A percentile compares a stretch with the other conserved stretches of the same genome.
These are phyloP conservation scores for Blastobotrys indianensis DNA, from an alignment of 1,139 yeast species.

Conservation along the genomic window DNA sequence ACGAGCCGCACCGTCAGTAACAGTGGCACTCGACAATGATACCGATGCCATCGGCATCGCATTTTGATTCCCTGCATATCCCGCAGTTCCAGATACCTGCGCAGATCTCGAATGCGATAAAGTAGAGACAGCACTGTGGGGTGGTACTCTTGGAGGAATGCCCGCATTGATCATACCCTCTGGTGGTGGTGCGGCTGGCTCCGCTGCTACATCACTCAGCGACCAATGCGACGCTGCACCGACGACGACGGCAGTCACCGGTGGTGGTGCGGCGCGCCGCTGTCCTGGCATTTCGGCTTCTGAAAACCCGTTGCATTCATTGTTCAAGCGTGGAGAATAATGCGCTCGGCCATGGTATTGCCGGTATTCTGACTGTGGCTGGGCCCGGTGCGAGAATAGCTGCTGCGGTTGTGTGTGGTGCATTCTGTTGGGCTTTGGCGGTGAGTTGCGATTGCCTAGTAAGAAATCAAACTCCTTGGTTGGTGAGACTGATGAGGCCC, in stretches of 20 bases:
- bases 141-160: slow-evolving; percentile 28
- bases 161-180: slow-evolving; percentile 21
- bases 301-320: background rate
- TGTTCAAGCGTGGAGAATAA: background rate
- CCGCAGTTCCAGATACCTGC: background rate
- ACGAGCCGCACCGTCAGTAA: too few relatives aligned
- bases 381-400: background rate
- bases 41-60: slow-evolving; percentile 1
- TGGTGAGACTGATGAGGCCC: slow-evolving; percentile 3
- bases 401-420: slow-evolving; percentile 8
- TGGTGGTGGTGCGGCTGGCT: slow-evolving; percentile 2
- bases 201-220: background rate
- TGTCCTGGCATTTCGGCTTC: slow-evolving; percentile 4
- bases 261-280: slow-evolving; percentile 5
- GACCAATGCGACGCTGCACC: background rate
- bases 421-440: slow-evolving; percentile 13
- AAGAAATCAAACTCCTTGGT: slow-evolving; percentile 14
- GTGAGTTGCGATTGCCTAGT: slow-evolving; percentile 3
- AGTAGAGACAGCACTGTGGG: slow-evolving; percentile 19
- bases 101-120: background rate
- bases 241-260: slow-evolving; percentile 2
- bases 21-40: background rate
- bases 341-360: background rate
- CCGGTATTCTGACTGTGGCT: background rate
- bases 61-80: background rate